Percentiles rank a stretch among this genome's conserved stretches.
These are phyloP conservation scores for Globisporangium perplexum DNA, from an alignment of 352 stramenopile genomes.

Conservation along the genomic window DNA sequence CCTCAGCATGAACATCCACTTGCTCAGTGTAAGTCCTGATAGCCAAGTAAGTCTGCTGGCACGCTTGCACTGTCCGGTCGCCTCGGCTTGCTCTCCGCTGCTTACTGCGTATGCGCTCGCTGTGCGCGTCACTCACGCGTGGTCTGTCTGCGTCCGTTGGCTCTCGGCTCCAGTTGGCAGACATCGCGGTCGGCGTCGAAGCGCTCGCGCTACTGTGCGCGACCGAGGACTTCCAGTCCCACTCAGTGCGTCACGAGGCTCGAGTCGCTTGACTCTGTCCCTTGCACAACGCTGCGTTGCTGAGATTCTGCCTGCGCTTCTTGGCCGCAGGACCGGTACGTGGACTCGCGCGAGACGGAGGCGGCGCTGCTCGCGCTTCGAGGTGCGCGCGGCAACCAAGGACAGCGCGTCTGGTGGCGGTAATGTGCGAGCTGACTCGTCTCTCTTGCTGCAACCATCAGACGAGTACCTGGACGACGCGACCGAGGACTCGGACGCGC, in stretches of 20 bases:
- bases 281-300: background rate
- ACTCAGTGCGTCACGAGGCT: constrained; percentile 19
- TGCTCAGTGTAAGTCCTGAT: constrained; percentile 32
- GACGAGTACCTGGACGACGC: constrained; percentile 69
- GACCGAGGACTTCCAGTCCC: constrained; percentile 83
- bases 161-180: constrained; percentile 29
- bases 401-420: background rate
- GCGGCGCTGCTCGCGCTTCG: constrained; percentile 45
- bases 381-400: constrained; percentile 17
- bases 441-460: constrained; percentile 10
- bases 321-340: constrained; percentile 29
- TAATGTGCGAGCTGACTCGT: background rate
- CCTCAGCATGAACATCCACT: constrained; percentile 50
- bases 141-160: too few relatives aligned
- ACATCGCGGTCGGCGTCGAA: constrained; percentile 56
- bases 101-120: background rate
- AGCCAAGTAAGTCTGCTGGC: constrained; percentile 11
- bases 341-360: constrained; percentile 57
- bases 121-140: background rate
- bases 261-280: background rate
- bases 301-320: background rate
- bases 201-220: constrained; percentile 70
- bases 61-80: background rate
- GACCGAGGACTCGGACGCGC: constrained; percentile 51
- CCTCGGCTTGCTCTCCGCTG: background rate